Percentiles rank a stretch among this genome's conserved stretches.
Evolutionary conservation across 495 filamentous ascomycete species (phyloP).

Genomic region (Aspergillus baeticus): DNA sequence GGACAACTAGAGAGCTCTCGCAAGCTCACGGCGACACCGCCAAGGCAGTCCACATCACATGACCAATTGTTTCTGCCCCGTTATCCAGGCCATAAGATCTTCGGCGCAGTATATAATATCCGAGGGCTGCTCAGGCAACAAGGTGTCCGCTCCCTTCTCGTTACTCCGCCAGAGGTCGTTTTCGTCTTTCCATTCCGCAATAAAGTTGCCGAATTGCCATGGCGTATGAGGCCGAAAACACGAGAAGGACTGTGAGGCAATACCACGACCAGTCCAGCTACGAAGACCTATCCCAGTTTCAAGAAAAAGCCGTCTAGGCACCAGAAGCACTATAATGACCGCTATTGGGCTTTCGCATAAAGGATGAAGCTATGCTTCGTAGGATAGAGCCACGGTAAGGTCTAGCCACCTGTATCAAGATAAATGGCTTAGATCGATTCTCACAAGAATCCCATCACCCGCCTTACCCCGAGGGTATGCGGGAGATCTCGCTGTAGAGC

Average conservation of each 20-base stretch:
- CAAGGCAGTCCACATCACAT: slow-evolving; percentile 28
- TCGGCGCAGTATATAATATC: slow-evolving; percentile 17
- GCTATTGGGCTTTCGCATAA: no score
- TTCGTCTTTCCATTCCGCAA: slow-evolving; percentile 22
- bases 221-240: no score
- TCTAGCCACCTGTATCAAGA: neutral
- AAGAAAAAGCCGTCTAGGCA: no score
- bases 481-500: slow-evolving; percentile 43
- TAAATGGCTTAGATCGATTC: neutral
- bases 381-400: neutral
- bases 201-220: slow-evolving; percentile 12
- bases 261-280: no score
- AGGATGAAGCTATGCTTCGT: neutral
- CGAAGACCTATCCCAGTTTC: no score
- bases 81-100: slow-evolving; percentile 12
- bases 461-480: slow-evolving; percentile 37
- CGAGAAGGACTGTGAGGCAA: no score
- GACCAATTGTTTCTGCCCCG: slow-evolving; percentile 17
- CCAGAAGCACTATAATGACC: no score
- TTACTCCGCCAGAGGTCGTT: no score
- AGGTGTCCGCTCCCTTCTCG: slow-evolving; percentile 9
- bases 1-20: slow-evolving; percentile 26
- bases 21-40: slow-evolving; percentile 28
- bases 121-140: slow-evolving; percentile 19
- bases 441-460: slow-evolving; percentile 14